Percentiles rank a stretch among this genome's conserved stretches.
phyloP scores from a whole-genome alignment of 2,329 filamentous ascomycete species.

The Epichloe glyceriae region DNA sequence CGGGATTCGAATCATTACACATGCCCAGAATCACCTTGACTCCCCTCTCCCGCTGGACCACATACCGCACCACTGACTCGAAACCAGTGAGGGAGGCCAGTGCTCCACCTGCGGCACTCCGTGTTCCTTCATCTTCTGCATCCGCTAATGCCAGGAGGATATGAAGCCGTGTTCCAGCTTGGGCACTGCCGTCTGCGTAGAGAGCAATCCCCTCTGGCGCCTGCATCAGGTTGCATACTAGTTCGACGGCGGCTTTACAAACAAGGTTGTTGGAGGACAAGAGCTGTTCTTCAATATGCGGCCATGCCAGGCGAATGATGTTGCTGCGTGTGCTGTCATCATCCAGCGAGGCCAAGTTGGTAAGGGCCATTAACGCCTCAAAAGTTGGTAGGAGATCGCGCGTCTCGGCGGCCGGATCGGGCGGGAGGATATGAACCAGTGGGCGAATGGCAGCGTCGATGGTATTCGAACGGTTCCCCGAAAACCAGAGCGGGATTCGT shows the following conservation, averaged over 20 bases:
- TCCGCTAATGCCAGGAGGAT: constrained; percentile 81
- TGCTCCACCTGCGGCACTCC: constrained; percentile 77
- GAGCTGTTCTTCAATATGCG: constrained; percentile 69
- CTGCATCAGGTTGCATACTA: constrained; percentile 82
- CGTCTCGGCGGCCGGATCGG: constrained; percentile 47
- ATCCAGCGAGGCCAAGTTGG: constrained; percentile 78
- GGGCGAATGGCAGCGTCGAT: constrained; percentile 73
- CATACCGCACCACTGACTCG: constrained; percentile 57
- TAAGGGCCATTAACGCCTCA: constrained; percentile 80
- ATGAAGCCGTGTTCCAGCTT: constrained; percentile 63
- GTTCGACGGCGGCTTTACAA: constrained; percentile 71
- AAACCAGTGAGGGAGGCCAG: constrained; percentile 73
- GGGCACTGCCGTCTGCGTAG: constrained; percentile 53
- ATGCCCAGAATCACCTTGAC: constrained; percentile 68
- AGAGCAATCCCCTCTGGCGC: constrained; percentile 51
- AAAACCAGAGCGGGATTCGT: constrained; percentile 79
- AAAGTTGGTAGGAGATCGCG: constrained; percentile 80
- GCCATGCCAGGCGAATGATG: constrained; percentile 64
- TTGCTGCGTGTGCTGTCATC: constrained; percentile 48
- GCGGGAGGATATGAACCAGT: constrained; percentile 58
- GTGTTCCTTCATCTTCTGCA: constrained; percentile 65
- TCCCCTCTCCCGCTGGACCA: constrained; percentile 59
- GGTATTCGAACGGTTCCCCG: constrained; percentile 59
- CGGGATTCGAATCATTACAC: constrained; percentile 60
- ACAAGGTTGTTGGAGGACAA: constrained; percentile 64